Conservation (phyloP, 2,329 filamentous ascomycete species). For the Talaromyces sp. region DNA sequence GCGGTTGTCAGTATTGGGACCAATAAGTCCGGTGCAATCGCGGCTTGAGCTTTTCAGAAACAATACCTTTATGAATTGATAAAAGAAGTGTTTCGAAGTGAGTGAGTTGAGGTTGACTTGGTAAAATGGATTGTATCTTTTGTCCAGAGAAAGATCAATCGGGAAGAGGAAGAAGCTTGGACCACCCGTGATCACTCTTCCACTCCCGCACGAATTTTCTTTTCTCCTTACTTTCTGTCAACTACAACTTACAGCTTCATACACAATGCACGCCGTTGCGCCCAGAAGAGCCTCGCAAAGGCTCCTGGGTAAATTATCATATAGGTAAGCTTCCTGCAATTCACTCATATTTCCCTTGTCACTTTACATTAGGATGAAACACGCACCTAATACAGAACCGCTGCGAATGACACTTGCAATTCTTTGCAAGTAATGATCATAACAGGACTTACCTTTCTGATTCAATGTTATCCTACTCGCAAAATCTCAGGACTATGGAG, state of each 20-base stretch:
- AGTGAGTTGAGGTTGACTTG: background rate
- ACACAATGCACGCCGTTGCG: constrained; percentile 36
- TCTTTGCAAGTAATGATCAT: constrained; percentile 42
- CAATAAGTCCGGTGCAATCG: background rate
- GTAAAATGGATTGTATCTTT: background rate
- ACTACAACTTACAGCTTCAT: background rate
- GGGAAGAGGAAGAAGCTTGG: constrained; percentile 14
- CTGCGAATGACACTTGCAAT: constrained; percentile 57
- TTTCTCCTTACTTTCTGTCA: constrained; percentile 9
- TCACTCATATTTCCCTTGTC: constrained; percentile 2
- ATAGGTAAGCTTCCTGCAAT: constrained; percentile 29
- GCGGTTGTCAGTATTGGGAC: background rate
- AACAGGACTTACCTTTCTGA: constrained; percentile 16
- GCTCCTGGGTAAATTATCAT: constrained; percentile 24
- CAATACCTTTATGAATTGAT: constrained; percentile 1
- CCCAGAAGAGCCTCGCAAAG: constrained; percentile 32
- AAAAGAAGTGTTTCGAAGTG: background rate
- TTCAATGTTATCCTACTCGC: background rate
- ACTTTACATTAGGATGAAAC: constrained; percentile 38
- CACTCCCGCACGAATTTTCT: constrained; percentile 8
- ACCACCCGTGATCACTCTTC: constrained; percentile 8
- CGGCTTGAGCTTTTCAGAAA: too few species aligned
- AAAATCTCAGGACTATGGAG: background rate
- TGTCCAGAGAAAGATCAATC: background rate
- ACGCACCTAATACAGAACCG: constrained; percentile 54